Conservation (phyloP, 192 early-diverging fungal genomes). For the Gaertneriomyces semiglobifer region DNA sequence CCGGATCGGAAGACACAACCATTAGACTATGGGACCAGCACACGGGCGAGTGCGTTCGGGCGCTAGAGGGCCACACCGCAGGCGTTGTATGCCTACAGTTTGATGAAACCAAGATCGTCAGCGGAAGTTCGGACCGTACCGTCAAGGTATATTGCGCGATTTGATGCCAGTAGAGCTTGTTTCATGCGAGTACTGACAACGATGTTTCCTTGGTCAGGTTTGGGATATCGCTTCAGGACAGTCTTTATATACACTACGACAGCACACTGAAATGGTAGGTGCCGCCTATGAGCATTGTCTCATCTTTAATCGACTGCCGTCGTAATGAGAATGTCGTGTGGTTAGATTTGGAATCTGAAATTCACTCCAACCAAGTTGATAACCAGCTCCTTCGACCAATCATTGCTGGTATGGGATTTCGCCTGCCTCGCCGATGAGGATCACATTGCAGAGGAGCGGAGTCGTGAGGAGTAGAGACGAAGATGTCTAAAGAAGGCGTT, state of each 20-base stretch:
- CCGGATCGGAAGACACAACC: conserved; percentile 26
- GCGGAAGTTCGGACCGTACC: conserved; percentile 42
- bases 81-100: conserved; percentile 45
- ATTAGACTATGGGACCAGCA: conserved; percentile 38
- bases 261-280: conserved; percentile 40
- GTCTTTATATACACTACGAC: conserved; percentile 44
- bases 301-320: background rate
- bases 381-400: conserved; percentile 49
- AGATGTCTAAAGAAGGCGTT: no score
- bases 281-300: background rate
- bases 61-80: conserved; percentile 36
- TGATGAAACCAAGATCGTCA: conserved; percentile 39
- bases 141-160: conserved; percentile 37
- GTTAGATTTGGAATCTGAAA: conserved; percentile 41
- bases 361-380: conserved; percentile 40
- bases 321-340: background rate
- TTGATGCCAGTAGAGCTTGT: background rate
- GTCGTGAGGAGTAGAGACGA: no score
- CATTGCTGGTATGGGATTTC: conserved; percentile 49
- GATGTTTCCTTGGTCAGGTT: conserved; percentile 15
- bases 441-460: background rate
- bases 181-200: background rate
- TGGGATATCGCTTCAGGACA: conserved; percentile 43
- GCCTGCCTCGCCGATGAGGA: conserved; percentile 12
- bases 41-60: conserved; percentile 10